phyloP scores from a whole-genome alignment of 805 yeast species.

The Suhomyces prunicola region DNA sequence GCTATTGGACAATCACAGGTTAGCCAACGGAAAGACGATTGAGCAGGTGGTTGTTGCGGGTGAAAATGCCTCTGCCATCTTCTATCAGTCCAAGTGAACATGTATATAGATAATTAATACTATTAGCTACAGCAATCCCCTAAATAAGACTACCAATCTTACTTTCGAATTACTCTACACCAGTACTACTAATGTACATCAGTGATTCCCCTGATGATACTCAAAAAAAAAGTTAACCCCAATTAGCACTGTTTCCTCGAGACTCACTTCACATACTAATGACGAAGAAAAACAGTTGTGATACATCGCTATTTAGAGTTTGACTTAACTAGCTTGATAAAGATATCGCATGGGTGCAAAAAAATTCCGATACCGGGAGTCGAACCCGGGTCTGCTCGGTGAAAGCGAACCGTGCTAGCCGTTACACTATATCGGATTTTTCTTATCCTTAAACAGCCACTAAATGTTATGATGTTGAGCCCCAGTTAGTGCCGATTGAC shows the following conservation, averaged over 20 bases:
- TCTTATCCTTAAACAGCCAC: no score
- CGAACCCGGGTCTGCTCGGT: conserved; percentile 86
- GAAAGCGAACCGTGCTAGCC: conserved; percentile 76
- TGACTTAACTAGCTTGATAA: no score
- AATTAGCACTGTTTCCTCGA: no score
- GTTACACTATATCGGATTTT: conserved; percentile 16
- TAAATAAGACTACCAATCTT: no score
- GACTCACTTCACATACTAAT: no score
- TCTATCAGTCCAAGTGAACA: conserved; percentile 36
- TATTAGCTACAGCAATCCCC: background rate
- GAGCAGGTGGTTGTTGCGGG: conserved; percentile 66
- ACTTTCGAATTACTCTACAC: background rate
- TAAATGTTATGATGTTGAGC: no score
- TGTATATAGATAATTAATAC: background rate
- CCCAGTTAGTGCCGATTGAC: no score
- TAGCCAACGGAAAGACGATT: conserved; percentile 25
- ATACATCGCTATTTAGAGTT: no score
- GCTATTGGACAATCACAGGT: conserved; percentile 28
- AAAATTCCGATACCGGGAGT: conserved; percentile 78
- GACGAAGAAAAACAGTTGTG: no score
- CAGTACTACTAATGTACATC: background rate
- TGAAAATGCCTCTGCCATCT: conserved; percentile 58
- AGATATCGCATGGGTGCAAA: background rate
- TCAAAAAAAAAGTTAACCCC: no score
- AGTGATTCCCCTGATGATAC: no score